Conservation (phyloP, 306 rosid species). For the Cicer chorassanicum region DNA sequence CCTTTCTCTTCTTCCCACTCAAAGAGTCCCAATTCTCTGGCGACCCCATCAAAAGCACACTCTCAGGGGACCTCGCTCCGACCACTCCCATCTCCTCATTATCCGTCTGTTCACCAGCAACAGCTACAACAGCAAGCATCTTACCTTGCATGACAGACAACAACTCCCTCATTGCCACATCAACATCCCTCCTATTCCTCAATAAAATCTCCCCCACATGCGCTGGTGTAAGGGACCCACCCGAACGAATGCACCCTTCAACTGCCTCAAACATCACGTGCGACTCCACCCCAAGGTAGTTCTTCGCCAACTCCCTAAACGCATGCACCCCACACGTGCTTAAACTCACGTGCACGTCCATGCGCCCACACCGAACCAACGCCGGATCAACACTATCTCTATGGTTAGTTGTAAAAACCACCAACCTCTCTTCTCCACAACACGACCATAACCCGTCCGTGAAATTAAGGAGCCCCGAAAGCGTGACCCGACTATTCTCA, state of each 20-base stretch:
- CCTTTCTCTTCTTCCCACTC: conserved; percentile 63
- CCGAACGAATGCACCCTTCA: conserved; percentile 64
- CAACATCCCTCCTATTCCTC: conserved; percentile 63
- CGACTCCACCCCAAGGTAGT: conserved; percentile 65
- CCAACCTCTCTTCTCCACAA: conserved; percentile 83
- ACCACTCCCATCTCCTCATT: conserved; percentile 46
- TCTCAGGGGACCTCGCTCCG: conserved; percentile 71
- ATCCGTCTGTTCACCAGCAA: conserved; percentile 47
- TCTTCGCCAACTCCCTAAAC: conserved; percentile 59
- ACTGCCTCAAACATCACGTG: conserved; percentile 65
- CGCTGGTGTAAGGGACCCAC: conserved; percentile 86
- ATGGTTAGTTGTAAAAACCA: conserved; percentile 79
- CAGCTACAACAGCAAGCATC: conserved; percentile 44
- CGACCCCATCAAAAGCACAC: conserved; percentile 72
- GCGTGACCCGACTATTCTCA: conserved; percentile 69
- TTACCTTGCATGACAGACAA: conserved; percentile 65
- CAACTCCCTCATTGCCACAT: conserved; percentile 75
- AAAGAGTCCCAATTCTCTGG: conserved; percentile 79
- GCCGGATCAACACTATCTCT: conserved; percentile 82
- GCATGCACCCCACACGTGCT: conserved; percentile 82
- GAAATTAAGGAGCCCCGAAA: conserved; percentile 83
- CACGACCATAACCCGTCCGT: conserved; percentile 90
- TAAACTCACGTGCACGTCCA: conserved; percentile 87
- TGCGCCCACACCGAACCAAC: conserved; percentile 77
- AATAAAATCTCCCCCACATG: conserved; percentile 79